phyloP scores from a whole-genome alignment of 225 moss, liverwort and hornwort species.

The Ulota crispa region DNA sequence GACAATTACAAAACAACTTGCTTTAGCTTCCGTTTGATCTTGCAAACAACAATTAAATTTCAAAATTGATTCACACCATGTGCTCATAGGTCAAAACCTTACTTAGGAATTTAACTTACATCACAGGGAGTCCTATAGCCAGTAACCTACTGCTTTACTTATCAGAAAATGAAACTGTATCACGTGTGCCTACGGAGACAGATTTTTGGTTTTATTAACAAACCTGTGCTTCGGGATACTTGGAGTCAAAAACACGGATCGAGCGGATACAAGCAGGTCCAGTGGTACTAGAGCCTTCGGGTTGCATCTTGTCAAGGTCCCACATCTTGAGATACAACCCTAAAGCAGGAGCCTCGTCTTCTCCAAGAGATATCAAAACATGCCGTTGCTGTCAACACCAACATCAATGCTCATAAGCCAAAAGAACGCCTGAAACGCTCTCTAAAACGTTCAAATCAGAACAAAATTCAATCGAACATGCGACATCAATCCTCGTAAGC shows the following conservation, averaged over 20 bases:
- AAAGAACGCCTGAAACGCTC: background rate
- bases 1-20: background rate
- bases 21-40: background rate
- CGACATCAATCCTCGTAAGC: too few species aligned
- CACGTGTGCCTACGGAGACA: background rate
- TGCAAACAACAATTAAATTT: background rate
- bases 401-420: background rate
- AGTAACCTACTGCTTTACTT: background rate
- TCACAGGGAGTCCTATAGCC: background rate
- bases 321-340: conserved; percentile 91
- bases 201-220: conserved; percentile 27
- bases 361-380: conserved; percentile 84
- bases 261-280: conserved; percentile 88
- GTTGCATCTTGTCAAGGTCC: conserved; percentile 93
- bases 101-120: background rate
- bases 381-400: conserved; percentile 70
- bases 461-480: background rate
- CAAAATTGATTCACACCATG: background rate
- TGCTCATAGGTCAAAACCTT: background rate
- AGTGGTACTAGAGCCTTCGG: conserved; percentile 86
- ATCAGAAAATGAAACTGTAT: background rate
- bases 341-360: conserved; percentile 75
- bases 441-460: background rate
- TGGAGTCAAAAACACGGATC: conserved; percentile 78
- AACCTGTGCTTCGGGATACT: conserved; percentile 92